Evolutionary conservation across 2,329 filamentous ascomycete species (phyloP).

Genomic region (Talaromyces sp.): DNA sequence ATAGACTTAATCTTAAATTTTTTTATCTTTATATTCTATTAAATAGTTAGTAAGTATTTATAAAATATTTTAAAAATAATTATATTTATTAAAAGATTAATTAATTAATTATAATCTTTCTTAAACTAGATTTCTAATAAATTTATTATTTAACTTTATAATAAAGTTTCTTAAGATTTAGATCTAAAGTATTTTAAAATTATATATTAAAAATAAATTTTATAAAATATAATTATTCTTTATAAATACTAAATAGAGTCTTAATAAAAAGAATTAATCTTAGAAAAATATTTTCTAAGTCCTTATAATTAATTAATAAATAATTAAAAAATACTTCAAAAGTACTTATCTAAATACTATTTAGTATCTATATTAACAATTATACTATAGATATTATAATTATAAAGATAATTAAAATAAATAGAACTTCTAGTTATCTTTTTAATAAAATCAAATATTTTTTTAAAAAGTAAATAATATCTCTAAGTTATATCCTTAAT

Average conservation of each 20-base stretch:
- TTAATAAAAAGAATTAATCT: background rate
- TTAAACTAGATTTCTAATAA: background rate
- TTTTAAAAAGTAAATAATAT: background rate
- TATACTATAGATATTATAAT: background rate
- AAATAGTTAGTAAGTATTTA: too few species aligned
- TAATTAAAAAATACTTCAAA: background rate
- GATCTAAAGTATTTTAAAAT: background rate
- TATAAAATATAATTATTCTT: background rate
- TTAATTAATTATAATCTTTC: background rate
- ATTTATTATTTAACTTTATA: too few species aligned
- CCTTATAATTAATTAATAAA: too few species aligned
- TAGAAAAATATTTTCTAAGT: background rate
- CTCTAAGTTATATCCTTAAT: background rate
- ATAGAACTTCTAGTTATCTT: background rate
- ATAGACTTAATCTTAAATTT: too few species aligned
- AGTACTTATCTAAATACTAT: background rate
- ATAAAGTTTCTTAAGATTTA: too few species aligned
- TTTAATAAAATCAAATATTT: background rate
- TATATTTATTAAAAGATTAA: background rate
- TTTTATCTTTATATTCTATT: too few species aligned
- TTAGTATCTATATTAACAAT: background rate
- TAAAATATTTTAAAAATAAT: background rate
- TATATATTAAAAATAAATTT: background rate
- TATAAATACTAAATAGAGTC: background rate
- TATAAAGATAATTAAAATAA: background rate